Evolutionary conservation across 768 basidiomycete species (phyloP).

Genomic region (Auricularia cornea): DNA sequence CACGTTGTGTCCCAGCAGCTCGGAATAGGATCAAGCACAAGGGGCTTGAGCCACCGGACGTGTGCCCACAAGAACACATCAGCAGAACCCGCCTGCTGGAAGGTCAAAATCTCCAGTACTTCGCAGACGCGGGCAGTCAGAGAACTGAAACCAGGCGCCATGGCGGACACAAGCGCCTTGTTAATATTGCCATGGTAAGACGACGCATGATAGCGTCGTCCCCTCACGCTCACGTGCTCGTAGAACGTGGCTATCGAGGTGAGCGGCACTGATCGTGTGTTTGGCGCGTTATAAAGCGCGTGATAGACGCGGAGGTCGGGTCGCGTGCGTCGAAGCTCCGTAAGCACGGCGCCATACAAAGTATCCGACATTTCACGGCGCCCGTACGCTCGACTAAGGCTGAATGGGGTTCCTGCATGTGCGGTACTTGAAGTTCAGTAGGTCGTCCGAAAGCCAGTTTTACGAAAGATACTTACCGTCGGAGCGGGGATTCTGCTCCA

Average conservation of each 20-base stretch:
- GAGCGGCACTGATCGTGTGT: neutral
- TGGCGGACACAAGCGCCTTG: neutral
- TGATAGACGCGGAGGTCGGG: neutral
- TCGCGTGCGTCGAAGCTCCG: neutral
- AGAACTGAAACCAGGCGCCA: neutral
- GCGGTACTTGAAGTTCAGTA: no score
- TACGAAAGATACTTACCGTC: no score
- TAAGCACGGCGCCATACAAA: neutral
- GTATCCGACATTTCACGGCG: neutral
- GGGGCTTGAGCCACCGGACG: neutral
- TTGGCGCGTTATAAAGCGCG: neutral
- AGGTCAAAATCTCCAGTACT: neutral
- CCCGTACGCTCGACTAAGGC: neutral
- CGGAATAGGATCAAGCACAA: neutral
- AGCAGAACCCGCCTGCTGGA: neutral
- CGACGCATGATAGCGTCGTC: neutral
- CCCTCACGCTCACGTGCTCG: neutral
- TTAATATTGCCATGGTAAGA: neutral
- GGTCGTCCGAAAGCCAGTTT: no score
- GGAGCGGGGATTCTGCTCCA: neutral
- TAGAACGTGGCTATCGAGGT: neutral
- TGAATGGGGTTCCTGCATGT: neutral
- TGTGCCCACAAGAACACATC: neutral
- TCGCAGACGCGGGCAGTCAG: neutral
- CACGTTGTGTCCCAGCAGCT: neutral